Base-by-base conservation (phyloP, 495 filamentous ascomycete genomes). In the Xylaria flabelliformis region DNA sequence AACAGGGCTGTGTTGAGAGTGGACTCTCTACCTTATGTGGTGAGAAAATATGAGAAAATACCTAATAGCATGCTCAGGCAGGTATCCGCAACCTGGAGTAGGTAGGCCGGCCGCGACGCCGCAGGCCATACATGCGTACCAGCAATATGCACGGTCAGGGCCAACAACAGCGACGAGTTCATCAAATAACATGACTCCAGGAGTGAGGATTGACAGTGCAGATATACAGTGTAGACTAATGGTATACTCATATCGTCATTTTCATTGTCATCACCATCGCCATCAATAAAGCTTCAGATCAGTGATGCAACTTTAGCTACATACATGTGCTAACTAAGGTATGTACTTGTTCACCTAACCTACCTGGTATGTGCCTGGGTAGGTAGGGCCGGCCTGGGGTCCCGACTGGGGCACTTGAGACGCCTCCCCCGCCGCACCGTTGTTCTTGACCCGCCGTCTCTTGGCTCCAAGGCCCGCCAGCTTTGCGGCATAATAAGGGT, bases 401-500 rank as follows among this genome's bases (percentile, higher is more conserved):
- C 17, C 53, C 29, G 26, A 2, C 6, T 39, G 15, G 32, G 24
- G 29, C 53, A 34, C 55, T 58, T 29, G 55, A 61, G 56, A n/a
- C 58, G 32, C 58, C 58, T 21, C 58, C 58, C 32, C 58, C 58
- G 58, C 58, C 58, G 58, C 58, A 61, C 58, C 53, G 53, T 56
- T 56, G 53, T 56, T 56, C 53, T 17, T 24, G 26, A 56, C 53
- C 53, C 26, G 53, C 53, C 26, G 13, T 26, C 26, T 29, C 53
- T 29, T 56, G 53, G 53, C 53, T 56, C 56, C 29, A 58, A 58
- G 29, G 2, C 55, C 55, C 55, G 55, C 55, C 55, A 59, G 56
- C 51, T 56, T 56, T 32, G 53, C 53, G 26, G 53, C 34, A 53
- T 67, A 67, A 67, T 51, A 67, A 67, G 64, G 64, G 64, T 53